Conservation (phyloP, 2,329 filamentous ascomycete genomes). For the Ceratocystis cubensis region DNA sequence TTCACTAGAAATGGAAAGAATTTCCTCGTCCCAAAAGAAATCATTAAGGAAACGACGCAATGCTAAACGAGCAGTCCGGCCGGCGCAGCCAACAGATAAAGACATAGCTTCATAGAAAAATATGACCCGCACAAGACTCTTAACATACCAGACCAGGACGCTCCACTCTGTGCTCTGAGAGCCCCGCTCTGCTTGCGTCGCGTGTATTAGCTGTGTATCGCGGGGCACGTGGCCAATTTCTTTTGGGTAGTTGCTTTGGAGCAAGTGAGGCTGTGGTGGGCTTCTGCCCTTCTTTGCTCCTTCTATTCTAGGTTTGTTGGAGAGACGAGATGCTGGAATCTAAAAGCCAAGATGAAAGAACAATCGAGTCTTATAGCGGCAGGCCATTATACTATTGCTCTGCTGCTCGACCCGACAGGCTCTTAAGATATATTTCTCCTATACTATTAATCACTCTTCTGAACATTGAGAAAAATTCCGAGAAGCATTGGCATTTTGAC, state of each 20-base stretch:
- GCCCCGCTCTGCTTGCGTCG: background rate
- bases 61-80: background rate
- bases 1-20: too few species aligned
- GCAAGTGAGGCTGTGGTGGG: background rate
- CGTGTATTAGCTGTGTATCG: background rate
- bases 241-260: background rate
- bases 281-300: background rate
- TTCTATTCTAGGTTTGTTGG: background rate
- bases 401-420: background rate
- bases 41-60: too few species aligned
- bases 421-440: background rate
- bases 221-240: background rate
- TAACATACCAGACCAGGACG: too few species aligned
- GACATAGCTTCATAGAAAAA: conserved; percentile 3
- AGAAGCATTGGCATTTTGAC: conserved; percentile 1
- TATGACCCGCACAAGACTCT: background rate
- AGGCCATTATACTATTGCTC: background rate
- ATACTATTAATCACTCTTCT: background rate
- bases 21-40: too few species aligned
- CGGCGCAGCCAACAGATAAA: background rate
- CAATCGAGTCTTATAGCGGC: background rate
- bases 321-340: background rate
- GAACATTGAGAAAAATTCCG: background rate
- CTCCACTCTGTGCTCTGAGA: background rate
- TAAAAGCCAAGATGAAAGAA: background rate